phyloP scores from a whole-genome alignment of 306 rosid genomes.

The Begonia fuchsioides region DNA sequence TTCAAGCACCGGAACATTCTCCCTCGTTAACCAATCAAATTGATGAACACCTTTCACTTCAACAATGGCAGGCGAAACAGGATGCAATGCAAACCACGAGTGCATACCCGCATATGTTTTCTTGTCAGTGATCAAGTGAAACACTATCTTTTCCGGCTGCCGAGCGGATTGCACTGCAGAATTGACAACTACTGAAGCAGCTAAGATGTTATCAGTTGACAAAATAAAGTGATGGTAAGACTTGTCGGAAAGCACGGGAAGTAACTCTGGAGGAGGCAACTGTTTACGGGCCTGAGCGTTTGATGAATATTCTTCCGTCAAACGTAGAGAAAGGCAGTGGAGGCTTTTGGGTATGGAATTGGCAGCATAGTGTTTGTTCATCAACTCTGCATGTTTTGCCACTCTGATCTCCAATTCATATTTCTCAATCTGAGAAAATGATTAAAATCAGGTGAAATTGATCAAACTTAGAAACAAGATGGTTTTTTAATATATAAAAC shows the following conservation, averaged over 20 bases:
- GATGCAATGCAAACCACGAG: conserved; percentile 96
- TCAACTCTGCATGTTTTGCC: conserved; percentile 73
- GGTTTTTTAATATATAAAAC: no score
- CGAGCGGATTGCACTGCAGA: conserved; percentile 77
- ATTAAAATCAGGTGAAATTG: neutral
- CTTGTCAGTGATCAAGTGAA: conserved; percentile 95
- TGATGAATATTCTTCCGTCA: conserved; percentile 97
- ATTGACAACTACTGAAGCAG: conserved; percentile 95
- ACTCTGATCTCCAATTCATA: conserved; percentile 77
- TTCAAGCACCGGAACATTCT: conserved; percentile 96
- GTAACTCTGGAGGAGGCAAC: conserved; percentile 88
- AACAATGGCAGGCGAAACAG: conserved; percentile 79
- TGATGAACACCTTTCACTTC: conserved; percentile 97
- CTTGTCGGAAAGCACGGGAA: conserved; percentile 73
- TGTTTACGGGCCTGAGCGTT: conserved; percentile 97
- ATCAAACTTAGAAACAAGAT: no score
- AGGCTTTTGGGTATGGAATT: conserved; percentile 93
- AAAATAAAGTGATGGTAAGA: conserved; percentile 79
- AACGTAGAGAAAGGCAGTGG: conserved; percentile 86
- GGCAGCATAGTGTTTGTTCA: conserved; percentile 94
- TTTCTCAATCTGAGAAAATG: conserved; percentile 68
- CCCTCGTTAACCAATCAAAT: conserved; percentile 96
- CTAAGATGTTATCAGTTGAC: conserved; percentile 90
- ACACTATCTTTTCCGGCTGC: conserved; percentile 75
- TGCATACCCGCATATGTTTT: conserved; percentile 98